A percentile compares a stretch with the other conserved stretches of the same genome.
Conservation (phyloP, 1,284 basidiomycete genomes). For the Ceratobasidium sp. region DNA sequence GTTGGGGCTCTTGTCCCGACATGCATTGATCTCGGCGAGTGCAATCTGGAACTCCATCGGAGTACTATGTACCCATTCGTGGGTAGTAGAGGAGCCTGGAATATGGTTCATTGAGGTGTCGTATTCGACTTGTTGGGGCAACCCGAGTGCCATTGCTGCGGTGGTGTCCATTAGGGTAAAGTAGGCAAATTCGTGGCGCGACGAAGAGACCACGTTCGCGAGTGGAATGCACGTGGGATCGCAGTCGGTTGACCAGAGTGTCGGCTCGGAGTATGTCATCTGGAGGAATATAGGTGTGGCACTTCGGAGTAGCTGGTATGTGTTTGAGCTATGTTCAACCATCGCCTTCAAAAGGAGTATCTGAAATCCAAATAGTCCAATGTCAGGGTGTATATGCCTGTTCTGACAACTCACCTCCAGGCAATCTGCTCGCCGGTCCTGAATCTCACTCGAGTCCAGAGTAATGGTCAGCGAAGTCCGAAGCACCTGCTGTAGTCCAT, state of each 20-base stretch:
- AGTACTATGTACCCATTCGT: background rate
- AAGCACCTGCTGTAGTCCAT: no score
- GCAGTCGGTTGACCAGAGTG: background rate
- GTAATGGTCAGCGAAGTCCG: no score
- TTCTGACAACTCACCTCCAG: no score
- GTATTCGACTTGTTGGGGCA: conserved; percentile 1
- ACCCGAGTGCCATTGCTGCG: background rate
- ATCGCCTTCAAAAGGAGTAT: conserved; percentile 12
- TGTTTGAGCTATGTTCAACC: background rate
- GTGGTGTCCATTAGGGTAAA: background rate
- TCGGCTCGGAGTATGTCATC: background rate
- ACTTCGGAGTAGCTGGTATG: background rate
- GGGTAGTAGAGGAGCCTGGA: background rate
- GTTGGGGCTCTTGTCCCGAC: background rate
- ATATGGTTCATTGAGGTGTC: background rate
- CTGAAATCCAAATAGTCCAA: no score
- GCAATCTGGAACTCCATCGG: background rate
- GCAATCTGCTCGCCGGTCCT: no score
- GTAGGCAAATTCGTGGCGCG: background rate
- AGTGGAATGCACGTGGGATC: background rate
- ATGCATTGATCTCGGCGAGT: conserved; percentile 13
- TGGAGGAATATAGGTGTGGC: background rate
- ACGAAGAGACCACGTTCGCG: background rate
- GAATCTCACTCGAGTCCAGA: no score
- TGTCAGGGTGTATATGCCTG: no score